A percentile compares a stretch with the other conserved stretches of the same genome.
These are phyloP conservation scores for Phylloporus sp. DNA, from an alignment of 768 basidiomycete genomes.

Conservation along the genomic window DNA sequence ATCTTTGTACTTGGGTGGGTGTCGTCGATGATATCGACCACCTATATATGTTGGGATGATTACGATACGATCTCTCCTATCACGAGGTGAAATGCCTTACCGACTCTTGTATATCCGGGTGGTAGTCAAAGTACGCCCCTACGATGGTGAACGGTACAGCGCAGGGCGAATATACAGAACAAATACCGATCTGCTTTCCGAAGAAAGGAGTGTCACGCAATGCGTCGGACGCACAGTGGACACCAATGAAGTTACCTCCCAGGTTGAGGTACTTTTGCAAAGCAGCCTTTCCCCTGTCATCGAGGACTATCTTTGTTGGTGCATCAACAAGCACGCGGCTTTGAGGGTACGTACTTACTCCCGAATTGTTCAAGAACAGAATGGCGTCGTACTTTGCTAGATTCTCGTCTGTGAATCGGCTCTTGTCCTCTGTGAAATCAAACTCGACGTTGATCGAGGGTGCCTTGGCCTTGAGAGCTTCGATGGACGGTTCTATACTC, in stretches of 20 bases:
- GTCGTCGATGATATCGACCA: slow-evolving; percentile 50
- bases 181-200: slow-evolving; percentile 49
- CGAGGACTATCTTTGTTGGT: slow-evolving; percentile 41
- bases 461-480: slow-evolving; percentile 44
- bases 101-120: slow-evolving; percentile 59
- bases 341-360: slow-evolving; percentile 46
- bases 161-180: background rate
- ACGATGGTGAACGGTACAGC: background rate
- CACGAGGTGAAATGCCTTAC: slow-evolving; percentile 34
- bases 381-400: slow-evolving; percentile 58
- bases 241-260: slow-evolving; percentile 67
- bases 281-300: slow-evolving; percentile 52
- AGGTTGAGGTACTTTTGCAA: slow-evolving; percentile 59
- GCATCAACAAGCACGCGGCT: background rate
- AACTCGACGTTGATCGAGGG: slow-evolving; percentile 49
- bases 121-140: slow-evolving; percentile 71
- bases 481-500: slow-evolving; percentile 66
- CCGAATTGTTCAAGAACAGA: slow-evolving; percentile 64
- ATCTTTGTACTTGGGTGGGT: slow-evolving; percentile 59
- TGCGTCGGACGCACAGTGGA: slow-evolving; percentile 63
- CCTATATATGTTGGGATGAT: slow-evolving; percentile 37
- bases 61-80: background rate
- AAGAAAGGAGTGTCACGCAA: slow-evolving; percentile 56
- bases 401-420: slow-evolving; percentile 49
- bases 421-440: slow-evolving; percentile 59